Percentiles rank a stretch among this genome's conserved stretches.
These are phyloP conservation scores for Panaeolus papilionaceus DNA, from an alignment of 768 basidiomycete species.

Conservation along the genomic window DNA sequence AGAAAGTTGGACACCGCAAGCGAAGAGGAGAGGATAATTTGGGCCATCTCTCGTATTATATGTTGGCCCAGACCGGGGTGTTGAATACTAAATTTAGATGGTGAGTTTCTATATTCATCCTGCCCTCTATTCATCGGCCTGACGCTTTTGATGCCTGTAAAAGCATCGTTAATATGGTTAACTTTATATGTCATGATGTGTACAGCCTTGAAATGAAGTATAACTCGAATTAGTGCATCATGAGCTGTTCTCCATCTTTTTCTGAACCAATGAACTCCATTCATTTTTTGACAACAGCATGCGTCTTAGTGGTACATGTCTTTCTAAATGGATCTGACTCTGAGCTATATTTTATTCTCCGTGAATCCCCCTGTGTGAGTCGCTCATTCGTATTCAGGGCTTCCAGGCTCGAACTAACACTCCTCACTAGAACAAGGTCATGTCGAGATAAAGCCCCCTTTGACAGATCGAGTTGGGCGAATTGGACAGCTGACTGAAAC, in stretches of 20 bases:
- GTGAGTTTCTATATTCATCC: conserved; percentile 4
- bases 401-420: no score
- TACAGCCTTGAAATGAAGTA: neutral
- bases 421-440: no score
- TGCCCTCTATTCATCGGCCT: neutral
- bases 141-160: neutral
- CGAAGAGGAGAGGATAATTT: conserved; percentile 28
- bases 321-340: neutral
- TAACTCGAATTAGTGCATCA: neutral
- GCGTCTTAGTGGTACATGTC: neutral
- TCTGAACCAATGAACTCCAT: neutral
- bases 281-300: neutral
- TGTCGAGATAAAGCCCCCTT: no score
- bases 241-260: neutral
- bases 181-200: neutral
- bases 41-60: neutral
- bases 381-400: no score
- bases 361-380: no score
- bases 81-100: neutral
- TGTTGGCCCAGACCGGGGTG: neutral
- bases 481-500: neutral
- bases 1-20: conserved; percentile 35
- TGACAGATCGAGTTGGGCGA: neutral
- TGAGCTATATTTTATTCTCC: neutral
- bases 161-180: neutral